A percentile compares a stretch with the other conserved stretches of the same genome.
These are phyloP conservation scores for Physcomitrium patens DNA, from an alignment of 225 moss, liverwort and hornwort genomes.

Conservation along the genomic window DNA sequence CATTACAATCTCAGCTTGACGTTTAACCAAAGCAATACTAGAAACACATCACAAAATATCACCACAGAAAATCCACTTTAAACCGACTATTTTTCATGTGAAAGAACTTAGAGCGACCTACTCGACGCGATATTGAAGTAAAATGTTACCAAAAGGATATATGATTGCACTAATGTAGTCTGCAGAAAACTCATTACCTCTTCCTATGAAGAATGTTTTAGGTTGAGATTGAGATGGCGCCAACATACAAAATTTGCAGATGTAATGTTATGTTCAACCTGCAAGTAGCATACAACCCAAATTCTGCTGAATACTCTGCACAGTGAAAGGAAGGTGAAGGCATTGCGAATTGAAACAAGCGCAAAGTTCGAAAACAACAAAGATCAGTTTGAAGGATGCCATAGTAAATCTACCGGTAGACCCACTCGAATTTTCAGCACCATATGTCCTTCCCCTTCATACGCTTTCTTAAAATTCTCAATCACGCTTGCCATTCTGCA, in stretches of 20 bases:
- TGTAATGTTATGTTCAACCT: slow-evolving; percentile 72
- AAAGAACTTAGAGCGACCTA: no score
- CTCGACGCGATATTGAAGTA: no score
- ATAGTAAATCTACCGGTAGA: slow-evolving; percentile 53
- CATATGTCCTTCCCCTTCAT: slow-evolving; percentile 60
- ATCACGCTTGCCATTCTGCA: slow-evolving; percentile 72
- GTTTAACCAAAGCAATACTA: no score
- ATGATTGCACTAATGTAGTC: no score
- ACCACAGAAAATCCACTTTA: no score
- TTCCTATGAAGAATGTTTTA: slow-evolving; percentile 49
- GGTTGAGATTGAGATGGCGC: slow-evolving; percentile 64
- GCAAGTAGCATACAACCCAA: slow-evolving; percentile 13
- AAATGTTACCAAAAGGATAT: no score
- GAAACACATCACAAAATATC: no score
- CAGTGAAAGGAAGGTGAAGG: not conserved
- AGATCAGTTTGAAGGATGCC: no score
- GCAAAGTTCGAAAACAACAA: no score
- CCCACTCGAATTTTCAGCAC: slow-evolving; percentile 75
- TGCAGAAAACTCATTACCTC: slow-evolving; percentile 43
- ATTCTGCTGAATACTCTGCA: not conserved
- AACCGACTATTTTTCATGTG: no score
- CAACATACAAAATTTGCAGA: slow-evolving; percentile 83
- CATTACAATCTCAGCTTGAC: no score
- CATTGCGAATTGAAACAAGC: not conserved
- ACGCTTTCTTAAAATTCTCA: slow-evolving; percentile 66